Base-by-base conservation (phyloP, 768 basidiomycete genomes). In the Boletus speciosus region DNA sequence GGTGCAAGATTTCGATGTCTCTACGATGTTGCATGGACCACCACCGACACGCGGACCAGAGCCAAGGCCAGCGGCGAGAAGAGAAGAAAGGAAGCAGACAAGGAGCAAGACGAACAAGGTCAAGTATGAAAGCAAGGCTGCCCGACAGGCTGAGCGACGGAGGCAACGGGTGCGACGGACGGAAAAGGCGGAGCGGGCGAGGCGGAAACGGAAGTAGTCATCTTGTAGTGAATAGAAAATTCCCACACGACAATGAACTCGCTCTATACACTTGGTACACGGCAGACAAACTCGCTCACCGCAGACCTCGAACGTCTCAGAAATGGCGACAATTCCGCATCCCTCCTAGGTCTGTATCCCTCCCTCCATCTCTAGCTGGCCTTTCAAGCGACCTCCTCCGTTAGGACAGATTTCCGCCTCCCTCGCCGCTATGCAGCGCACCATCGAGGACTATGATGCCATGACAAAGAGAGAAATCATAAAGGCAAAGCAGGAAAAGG, bases 391-490 rank as follows among this genome's bases (percentile, higher is more conserved):
- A 55, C 68, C 39, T 58, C 61, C 62, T 56, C 57, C 63, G 72
- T 70, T 77, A 95, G 95, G 95, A 71, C 96, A 98, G 81, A 93
- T 99, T 72, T 91, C 92, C 32, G 94, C 95, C n/a, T 94, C 93
- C 9, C 77, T 99, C n/a, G 84, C 93, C 27, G 94, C 93, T 2
- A 86, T 98, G 81, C 86, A 90, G 47, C 76, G 97, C 53, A 94
- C 97, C 50, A 86, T 98, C 58, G 95, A 98, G 56, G 97, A 99
- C 66, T 98, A 96, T 66, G 95, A 98, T 63, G 88, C 90, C 9
- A 94, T 98, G 90, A 93, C 91, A 0, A 91, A 88, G 74, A 80
- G 95, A 57, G 97, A 99, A 72, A 93, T 97, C 66, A 94, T 98
- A 49, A 93, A 90, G 62, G 85, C 90, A 42, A 98, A 97, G 74